Evolutionary conservation across 2,329 filamentous ascomycete genomes (phyloP), one percentile per base, ranked within the genome.

Genomic region (Fusarium longipes): DNA sequence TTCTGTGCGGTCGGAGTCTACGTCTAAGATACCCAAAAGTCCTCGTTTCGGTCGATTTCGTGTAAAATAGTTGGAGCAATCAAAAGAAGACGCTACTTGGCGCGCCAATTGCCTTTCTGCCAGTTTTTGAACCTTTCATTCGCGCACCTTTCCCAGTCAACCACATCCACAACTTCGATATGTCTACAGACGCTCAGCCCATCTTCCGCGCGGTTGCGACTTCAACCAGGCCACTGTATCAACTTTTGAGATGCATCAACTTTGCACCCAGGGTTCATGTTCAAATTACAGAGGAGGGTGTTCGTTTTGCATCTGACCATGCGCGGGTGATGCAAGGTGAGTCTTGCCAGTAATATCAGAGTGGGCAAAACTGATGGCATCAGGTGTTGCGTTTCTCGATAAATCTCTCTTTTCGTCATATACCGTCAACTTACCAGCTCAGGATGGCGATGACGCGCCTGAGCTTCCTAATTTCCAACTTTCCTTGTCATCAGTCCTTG

Each of bases 1-100:
- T 98, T 99, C 82, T 99, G 96, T 82, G 96, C 94, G 63, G 96
- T 96, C 78, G 96, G 96, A 78, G 96, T 99, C 77, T 98, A 99
- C 89, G 93, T 99, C 79, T 99, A 88, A 84, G 78, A 87, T 82
- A 83, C 81, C 74, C 50, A 72, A 73, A 74, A 74, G 61, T 68
- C 63, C 77, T 77, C 57, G 32, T 61, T 70, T 70, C 70, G 70
- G 67, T 69, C 70, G 70, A 63, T 71, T 68, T 70, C 67, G 65
- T 79, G 77, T 79, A 79, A 66, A 77, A 69, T 80, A 80, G 76
- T 76, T 74, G 74, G 71, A 74, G 70, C 65, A 74, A 67, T 73
- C 67, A 75, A 76, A 62, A 76, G 67, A 76, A 74, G 65, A 65
- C 65, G 73, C 69, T 57, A 63, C 66, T 71, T 67, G 71, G 72